phyloP scores from a whole-genome alignment of 306 rosid species.

The Fragaria vesca region DNA sequence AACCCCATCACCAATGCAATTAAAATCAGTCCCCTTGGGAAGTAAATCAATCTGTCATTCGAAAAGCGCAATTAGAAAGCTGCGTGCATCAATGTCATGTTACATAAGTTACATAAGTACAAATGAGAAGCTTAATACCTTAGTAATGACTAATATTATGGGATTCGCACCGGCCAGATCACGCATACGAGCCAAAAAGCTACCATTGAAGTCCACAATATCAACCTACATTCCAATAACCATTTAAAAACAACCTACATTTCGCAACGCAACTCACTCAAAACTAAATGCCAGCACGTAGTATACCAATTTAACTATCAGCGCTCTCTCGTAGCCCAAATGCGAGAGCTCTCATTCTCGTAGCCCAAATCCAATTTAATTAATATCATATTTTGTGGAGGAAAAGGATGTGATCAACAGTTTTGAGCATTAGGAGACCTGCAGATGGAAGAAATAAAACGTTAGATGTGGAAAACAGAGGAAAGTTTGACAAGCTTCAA shows the following conservation, averaged over 20 bases:
- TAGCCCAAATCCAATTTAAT: no score
- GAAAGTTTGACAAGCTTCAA: no score
- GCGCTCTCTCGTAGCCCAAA: slow-evolving; percentile 67
- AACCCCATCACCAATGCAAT: slow-evolving; percentile 94
- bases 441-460: no score
- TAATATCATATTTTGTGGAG: no score
- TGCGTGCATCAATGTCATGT: not conserved
- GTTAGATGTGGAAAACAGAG: no score
- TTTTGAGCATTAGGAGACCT: no score
- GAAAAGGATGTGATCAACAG: no score
- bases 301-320: slow-evolving; percentile 77
- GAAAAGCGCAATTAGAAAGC: slow-evolving; percentile 14
- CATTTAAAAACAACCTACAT: not conserved
- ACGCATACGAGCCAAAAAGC: slow-evolving; percentile 84
- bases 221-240: slow-evolving; percentile 60
- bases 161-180: slow-evolving; percentile 98
- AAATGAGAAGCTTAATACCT: slow-evolving; percentile 45
- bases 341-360: slow-evolving; percentile 46
- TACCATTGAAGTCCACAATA: slow-evolving; percentile 93
- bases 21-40: slow-evolving; percentile 83
- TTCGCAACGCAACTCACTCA: slow-evolving; percentile 14
- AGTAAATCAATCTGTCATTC: slow-evolving; percentile 78
- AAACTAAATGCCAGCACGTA: slow-evolving; percentile 12
- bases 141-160: slow-evolving; percentile 82
- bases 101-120: not conserved